Conservation (phyloP, 768 basidiomycete species). For the Rhodotorula paludigena region DNA sequence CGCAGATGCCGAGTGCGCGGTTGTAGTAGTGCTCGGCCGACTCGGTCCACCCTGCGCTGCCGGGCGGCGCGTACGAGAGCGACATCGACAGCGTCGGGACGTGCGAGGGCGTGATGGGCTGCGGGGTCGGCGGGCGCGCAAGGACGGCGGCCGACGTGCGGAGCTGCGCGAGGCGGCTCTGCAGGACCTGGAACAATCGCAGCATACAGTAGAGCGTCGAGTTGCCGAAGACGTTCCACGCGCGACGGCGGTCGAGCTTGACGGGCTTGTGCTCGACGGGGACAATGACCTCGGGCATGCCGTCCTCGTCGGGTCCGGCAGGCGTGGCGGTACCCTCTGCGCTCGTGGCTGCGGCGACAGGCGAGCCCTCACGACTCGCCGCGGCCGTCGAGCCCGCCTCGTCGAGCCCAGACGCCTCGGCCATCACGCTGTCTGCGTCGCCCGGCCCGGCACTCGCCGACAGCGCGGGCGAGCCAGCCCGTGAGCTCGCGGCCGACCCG, state of each 20-base stretch:
- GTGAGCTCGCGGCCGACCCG: constrained; percentile 29
- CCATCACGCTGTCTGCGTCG: constrained; percentile 26
- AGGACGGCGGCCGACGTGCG: constrained; percentile 54
- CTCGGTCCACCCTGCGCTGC: constrained; percentile 16
- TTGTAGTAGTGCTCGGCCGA: constrained; percentile 69
- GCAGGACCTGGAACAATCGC: constrained; percentile 81
- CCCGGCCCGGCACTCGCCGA: constrained; percentile 1
- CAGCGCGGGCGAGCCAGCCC: constrained; percentile 13
- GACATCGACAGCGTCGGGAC: constrained; percentile 64
- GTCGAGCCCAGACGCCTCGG: background rate
- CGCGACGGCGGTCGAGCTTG: constrained; percentile 1
- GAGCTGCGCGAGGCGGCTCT: constrained; percentile 77
- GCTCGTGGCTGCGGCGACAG: background rate
- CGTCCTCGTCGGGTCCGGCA: background rate
- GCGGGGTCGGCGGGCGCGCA: constrained; percentile 16
- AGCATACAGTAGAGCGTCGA: constrained; percentile 86
- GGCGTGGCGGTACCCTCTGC: constrained; percentile 7
- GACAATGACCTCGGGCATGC: constrained; percentile 7
- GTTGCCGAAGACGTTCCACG: constrained; percentile 69
- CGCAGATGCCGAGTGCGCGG: constrained; percentile 82
- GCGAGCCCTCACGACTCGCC: background rate
- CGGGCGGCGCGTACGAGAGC: constrained; percentile 46
- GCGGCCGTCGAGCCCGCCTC: background rate
- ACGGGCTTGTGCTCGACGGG: constrained; percentile 18
- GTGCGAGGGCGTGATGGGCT: constrained; percentile 30